A percentile compares a stretch with the other conserved stretches of the same genome.
phyloP scores from a whole-genome alignment of 2,329 filamentous ascomycete species.

The Talaromyces marneffei region DNA sequence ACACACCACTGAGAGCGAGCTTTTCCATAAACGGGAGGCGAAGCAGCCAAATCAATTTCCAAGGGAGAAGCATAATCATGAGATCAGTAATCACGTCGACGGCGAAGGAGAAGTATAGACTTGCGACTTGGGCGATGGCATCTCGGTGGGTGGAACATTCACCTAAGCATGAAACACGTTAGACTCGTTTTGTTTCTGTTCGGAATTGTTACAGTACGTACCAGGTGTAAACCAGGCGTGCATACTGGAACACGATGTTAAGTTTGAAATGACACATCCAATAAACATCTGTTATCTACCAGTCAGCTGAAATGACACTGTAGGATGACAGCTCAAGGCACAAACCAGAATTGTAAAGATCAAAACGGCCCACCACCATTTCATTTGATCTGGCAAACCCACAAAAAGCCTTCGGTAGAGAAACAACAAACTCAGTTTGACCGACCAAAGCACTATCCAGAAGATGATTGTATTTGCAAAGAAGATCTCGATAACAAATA shows the following conservation, averaged over 20 bases:
- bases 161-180: conserved; percentile 9
- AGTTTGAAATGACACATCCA: conserved; percentile 32
- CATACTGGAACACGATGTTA: conserved; percentile 31
- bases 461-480: conserved; percentile 35
- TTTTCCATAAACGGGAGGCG: conserved; percentile 31
- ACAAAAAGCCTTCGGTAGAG: conserved; percentile 35
- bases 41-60: conserved; percentile 33
- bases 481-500: conserved; percentile 32
- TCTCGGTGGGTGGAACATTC: conserved; percentile 26
- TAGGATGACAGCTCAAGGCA: background rate
- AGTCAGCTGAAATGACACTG: background rate
- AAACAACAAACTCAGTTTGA: conserved; percentile 37
- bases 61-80: conserved; percentile 35
- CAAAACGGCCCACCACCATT: conserved; percentile 34
- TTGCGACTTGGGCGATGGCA: conserved; percentile 26
- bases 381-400: conserved; percentile 29
- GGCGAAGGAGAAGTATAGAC: conserved; percentile 32
- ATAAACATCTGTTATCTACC: conserved; percentile 26
- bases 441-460: conserved; percentile 37
- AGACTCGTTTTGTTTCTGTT: background rate
- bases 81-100: conserved; percentile 34
- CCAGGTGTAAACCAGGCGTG: conserved; percentile 32
- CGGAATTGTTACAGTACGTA: background rate
- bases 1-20: conserved; percentile 26
- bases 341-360: conserved; percentile 31